Evolutionary conservation across 208 protist species (phyloP).

Genomic region (Trichomonas vaginalis): DNA sequence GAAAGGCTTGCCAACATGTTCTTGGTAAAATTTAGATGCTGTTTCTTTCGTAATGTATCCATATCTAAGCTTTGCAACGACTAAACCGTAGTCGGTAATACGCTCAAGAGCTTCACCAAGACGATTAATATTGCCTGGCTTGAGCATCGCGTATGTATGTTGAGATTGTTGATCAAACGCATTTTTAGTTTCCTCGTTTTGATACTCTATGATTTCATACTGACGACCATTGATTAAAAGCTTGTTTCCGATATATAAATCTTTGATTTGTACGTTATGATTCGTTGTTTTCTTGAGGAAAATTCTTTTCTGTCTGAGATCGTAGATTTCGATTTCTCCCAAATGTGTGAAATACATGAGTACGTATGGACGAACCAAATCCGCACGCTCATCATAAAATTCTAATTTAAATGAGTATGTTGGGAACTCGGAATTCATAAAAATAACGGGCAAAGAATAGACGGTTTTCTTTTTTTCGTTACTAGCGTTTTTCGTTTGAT

Average conservation of each 20-base stretch:
- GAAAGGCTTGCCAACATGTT: not conserved
- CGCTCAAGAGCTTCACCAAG: not conserved
- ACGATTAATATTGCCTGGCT: not conserved
- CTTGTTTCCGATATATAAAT: not conserved
- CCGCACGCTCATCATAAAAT: slow-evolving; percentile 3
- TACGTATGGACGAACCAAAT: not conserved
- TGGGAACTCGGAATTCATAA: slow-evolving; percentile 9
- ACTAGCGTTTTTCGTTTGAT: too few relatives aligned
- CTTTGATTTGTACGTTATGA: not conserved
- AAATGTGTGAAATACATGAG: not conserved
- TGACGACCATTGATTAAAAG: not conserved
- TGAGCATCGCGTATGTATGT: not conserved
- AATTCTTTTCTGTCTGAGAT: not conserved
- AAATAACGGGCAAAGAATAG: not conserved
- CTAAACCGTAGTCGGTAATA: not conserved
- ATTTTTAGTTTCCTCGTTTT: not conserved
- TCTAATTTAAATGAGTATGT: slow-evolving; percentile 13
- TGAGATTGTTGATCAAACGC: not conserved
- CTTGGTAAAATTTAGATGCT: not conserved
- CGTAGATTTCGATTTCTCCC: not conserved
- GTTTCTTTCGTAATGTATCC: not conserved
- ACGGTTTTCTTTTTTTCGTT: not conserved
- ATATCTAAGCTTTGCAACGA: not conserved
- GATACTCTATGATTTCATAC: slow-evolving; percentile 14
- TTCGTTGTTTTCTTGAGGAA: not conserved